Percentiles rank a stretch among this genome's conserved stretches.
Evolutionary conservation across 768 basidiomycete species (phyloP).

Genomic region (Mycena olivaceomarginata): DNA sequence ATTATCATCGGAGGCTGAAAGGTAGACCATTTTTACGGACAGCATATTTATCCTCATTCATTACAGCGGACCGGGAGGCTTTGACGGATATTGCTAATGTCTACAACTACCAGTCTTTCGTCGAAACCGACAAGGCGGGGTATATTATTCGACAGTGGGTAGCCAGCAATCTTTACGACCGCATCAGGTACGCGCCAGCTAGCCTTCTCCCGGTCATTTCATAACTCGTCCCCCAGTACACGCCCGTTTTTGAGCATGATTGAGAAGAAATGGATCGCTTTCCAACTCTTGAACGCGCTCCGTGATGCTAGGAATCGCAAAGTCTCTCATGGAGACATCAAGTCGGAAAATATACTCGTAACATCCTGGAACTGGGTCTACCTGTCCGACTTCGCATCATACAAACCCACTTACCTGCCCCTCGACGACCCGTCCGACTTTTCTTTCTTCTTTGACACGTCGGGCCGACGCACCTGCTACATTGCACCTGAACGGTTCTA

Average conservation of each 20-base stretch:
- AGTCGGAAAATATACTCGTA: slow-evolving; percentile 97
- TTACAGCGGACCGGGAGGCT: slow-evolving; percentile 88
- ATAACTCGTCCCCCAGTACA: slow-evolving; percentile 73
- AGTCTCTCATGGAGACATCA: slow-evolving; percentile 98
- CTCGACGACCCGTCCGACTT: slow-evolving; percentile 98
- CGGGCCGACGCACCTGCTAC: slow-evolving; percentile 95
- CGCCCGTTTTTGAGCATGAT: slow-evolving; percentile 93
- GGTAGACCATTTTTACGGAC: slow-evolving; percentile 61
- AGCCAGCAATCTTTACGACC: slow-evolving; percentile 95
- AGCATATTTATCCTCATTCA: slow-evolving; percentile 14
- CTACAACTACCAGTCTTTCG: slow-evolving; percentile 91
- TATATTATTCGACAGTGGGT: slow-evolving; percentile 97
- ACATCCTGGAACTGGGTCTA: slow-evolving; percentile 98
- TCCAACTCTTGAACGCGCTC: slow-evolving; percentile 91
- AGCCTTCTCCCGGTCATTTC: neutral
- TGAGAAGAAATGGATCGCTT: slow-evolving; percentile 99
- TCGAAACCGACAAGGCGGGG: slow-evolving; percentile 97
- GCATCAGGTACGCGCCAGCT: slow-evolving; percentile 87
- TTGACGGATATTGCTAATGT: slow-evolving; percentile 91
- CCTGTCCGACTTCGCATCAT: slow-evolving; percentile 95
- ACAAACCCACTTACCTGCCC: slow-evolving; percentile 97
- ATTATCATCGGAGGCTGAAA: slow-evolving; percentile 87
- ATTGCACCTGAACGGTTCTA: slow-evolving; percentile 98
- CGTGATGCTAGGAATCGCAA: slow-evolving; percentile 89
- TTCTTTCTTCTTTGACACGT: slow-evolving; percentile 98